Evolutionary conservation across 345 rosid species (phyloP).

Genomic region (Bruguiera parviflora): DNA sequence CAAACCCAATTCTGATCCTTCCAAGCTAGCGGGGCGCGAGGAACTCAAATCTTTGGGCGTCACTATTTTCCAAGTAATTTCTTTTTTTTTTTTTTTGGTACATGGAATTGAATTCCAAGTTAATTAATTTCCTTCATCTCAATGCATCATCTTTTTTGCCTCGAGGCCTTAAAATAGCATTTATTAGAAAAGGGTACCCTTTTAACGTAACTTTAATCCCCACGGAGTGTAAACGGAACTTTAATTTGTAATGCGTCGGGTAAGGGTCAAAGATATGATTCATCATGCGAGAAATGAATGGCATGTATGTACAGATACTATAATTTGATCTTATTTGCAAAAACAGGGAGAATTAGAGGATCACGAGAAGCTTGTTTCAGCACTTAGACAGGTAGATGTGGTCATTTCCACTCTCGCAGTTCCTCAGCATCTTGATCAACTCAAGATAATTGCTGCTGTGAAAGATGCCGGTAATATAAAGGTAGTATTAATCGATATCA

Average conservation of each 20-base stretch:
- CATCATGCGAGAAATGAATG: too few species aligned
- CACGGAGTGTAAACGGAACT: too few species aligned
- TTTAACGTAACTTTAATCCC: too few species aligned
- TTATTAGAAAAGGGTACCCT: too few species aligned
- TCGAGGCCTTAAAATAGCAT: too few species aligned
- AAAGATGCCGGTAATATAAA: slow-evolving; percentile 36
- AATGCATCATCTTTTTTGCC: too few species aligned
- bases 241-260: too few species aligned
- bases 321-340: neutral
- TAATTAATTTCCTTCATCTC: too few species aligned
- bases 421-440: slow-evolving; percentile 37
- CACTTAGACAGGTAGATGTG: slow-evolving; percentile 28
- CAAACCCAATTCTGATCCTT: neutral
- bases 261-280: too few species aligned
- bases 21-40: slow-evolving; percentile 18
- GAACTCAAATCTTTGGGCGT: slow-evolving; percentile 33
- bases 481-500: slow-evolving; percentile 9
- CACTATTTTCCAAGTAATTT: slow-evolving; percentile 26
- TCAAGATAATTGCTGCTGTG: slow-evolving; percentile 33
- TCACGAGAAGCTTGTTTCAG: slow-evolving; percentile 31
- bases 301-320: too few species aligned
- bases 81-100: too few species aligned
- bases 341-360: slow-evolving; percentile 38
- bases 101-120: too few species aligned
- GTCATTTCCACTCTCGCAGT: slow-evolving; percentile 38